These are phyloP conservation scores for Haplosporangium sp. DNA, from an alignment of 371 early-diverging fungal species.

Conservation along the genomic window DNA sequence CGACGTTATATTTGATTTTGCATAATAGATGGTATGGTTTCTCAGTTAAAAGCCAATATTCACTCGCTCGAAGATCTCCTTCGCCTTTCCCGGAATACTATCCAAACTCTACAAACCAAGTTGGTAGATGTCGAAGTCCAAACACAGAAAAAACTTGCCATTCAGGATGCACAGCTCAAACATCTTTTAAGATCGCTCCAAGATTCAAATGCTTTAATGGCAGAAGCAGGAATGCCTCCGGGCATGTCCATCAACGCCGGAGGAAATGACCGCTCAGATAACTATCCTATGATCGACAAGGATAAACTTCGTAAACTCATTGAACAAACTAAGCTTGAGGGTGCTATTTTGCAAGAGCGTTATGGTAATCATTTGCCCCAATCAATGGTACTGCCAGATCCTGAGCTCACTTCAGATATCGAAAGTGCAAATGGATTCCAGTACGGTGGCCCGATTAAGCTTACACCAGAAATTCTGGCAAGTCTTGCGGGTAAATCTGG, in stretches of 20 bases:
- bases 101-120: constrained; percentile 80
- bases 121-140: constrained; percentile 75
- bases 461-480: constrained; percentile 37
- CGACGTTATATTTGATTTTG: not conserved
- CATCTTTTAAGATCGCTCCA: constrained; percentile 73
- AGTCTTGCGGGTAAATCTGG: constrained; percentile 31
- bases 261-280: constrained; percentile 12
- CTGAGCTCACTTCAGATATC: constrained; percentile 25
- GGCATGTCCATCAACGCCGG: constrained; percentile 26
- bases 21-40: constrained; percentile 75
- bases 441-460: constrained; percentile 17
- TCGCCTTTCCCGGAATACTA: constrained; percentile 84
- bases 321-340: constrained; percentile 51
- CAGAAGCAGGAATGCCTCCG: constrained; percentile 45
- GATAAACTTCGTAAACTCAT: constrained; percentile 45
- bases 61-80: constrained; percentile 83
- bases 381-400: constrained; percentile 33
- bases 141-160: constrained; percentile 75
- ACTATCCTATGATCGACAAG: constrained; percentile 46
- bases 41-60: constrained; percentile 81
- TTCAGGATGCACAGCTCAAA: constrained; percentile 79
- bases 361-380: constrained; percentile 46
- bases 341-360: constrained; percentile 43
- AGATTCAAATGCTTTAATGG: constrained; percentile 65
- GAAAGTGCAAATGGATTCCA: constrained; percentile 36